phyloP scores from a whole-genome alignment of 441 rosid species.

The Adansonia rubrostipa region DNA sequence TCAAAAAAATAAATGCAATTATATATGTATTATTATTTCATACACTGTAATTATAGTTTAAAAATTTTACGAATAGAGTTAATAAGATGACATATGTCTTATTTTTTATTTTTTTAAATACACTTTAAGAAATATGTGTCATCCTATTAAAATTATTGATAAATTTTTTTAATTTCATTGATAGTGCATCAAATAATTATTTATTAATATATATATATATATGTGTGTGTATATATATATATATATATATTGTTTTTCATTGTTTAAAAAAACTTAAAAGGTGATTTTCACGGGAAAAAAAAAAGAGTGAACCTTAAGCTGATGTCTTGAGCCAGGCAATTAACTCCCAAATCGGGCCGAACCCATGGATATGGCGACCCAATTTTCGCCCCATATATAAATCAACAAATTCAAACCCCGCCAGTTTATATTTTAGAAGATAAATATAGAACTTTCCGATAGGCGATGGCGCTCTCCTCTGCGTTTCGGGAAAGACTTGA shows the following conservation, averaged over 20 bases:
- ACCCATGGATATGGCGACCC: not conserved
- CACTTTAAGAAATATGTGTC: too few relatives aligned
- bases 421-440: not conserved
- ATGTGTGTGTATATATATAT: too few relatives aligned
- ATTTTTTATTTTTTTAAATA: too few relatives aligned
- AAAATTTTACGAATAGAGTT: too few relatives aligned
- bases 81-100: too few relatives aligned
- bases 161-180: too few relatives aligned
- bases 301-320: not conserved
- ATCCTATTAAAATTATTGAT: too few relatives aligned
- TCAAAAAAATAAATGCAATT: not conserved
- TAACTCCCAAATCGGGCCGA: not conserved
- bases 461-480: conserved; percentile 61
- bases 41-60: too few relatives aligned
- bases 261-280: not conserved
- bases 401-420: not conserved
- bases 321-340: not conserved
- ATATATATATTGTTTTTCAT: not conserved
- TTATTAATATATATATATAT: too few relatives aligned
- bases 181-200: too few relatives aligned
- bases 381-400: not conserved
- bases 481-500: conserved; percentile 75
- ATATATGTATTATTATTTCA: not conserved
- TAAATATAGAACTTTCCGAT: not conserved
- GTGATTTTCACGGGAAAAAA: not conserved